A percentile compares a stretch with the other conserved stretches of the same genome.
Conservation (phyloP, 306 rosid genomes). For the Lathyrus oleraceus region DNA sequence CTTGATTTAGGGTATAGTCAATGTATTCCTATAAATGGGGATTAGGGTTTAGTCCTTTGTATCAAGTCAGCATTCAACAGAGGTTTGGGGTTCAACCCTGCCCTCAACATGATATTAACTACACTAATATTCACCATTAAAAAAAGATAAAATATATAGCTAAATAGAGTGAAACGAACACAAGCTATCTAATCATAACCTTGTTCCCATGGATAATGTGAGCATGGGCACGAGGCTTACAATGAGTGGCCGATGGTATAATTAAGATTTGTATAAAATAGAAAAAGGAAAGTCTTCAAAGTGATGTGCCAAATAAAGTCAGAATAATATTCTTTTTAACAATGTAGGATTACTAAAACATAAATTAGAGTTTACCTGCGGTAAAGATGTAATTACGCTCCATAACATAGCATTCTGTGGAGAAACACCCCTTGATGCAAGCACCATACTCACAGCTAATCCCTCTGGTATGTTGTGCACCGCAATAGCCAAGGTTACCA, state of each 20-base stretch:
- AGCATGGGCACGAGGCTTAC: neutral
- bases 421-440: slow-evolving; percentile 97
- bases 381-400: slow-evolving; percentile 97
- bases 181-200: slow-evolving; percentile 19
- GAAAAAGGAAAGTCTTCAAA: slow-evolving; percentile 13
- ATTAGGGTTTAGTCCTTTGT: too few species aligned
- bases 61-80: neutral
- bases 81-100: neutral
- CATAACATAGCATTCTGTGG: slow-evolving; percentile 98
- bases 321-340: slow-evolving; percentile 19
- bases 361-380: slow-evolving; percentile 67
- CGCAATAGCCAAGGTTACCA: slow-evolving; percentile 97
- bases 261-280: slow-evolving; percentile 1
- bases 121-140: neutral
- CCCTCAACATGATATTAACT: neutral
- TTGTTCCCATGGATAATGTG: neutral
- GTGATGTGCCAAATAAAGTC: slow-evolving; percentile 8
- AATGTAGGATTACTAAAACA: slow-evolving; percentile 21
- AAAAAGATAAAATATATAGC: neutral
- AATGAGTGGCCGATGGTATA: neutral
- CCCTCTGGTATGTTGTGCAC: slow-evolving; percentile 99
- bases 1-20: too few species aligned
- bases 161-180: slow-evolving; percentile 6
- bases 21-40: too few species aligned
- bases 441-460: slow-evolving; percentile 97